phyloP scores from a whole-genome alignment of 345 rosid species.

The Psidium guajava region DNA sequence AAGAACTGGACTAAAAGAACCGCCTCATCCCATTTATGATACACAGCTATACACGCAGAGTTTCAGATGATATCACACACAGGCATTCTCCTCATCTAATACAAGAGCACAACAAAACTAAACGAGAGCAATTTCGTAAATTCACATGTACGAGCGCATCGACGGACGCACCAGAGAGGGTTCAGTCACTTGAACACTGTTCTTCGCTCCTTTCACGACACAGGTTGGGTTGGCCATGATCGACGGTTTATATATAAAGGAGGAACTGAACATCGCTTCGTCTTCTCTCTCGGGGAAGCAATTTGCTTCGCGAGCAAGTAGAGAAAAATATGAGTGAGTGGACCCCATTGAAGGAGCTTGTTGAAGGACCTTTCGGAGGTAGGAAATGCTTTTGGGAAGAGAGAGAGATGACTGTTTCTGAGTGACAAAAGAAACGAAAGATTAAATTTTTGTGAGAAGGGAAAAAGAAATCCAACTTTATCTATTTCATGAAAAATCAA shows the following conservation, averaged over 20 bases:
- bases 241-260: too few relatives aligned
- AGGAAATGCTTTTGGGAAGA: neutral
- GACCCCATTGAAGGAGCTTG: neutral
- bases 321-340: neutral
- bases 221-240: too few relatives aligned
- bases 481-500: too few relatives aligned
- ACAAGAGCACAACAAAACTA: neutral
- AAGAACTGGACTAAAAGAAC: neutral
- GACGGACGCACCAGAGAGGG: neutral
- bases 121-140: neutral
- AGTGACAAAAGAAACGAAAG: neutral
- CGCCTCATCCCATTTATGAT: neutral
- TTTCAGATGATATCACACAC: neutral
- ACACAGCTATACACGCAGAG: neutral
- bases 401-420: fast-evolving
- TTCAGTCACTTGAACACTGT: neutral
- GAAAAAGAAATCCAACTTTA: too few relatives aligned
- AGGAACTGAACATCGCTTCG: too few relatives aligned
- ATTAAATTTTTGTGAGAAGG: neutral
- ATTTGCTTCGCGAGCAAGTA: neutral
- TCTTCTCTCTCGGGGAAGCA: neutral
- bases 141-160: neutral
- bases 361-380: neutral
- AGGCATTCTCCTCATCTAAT: neutral
- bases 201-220: neutral